Evolutionary conservation across 345 rosid species (phyloP).

Genomic region (Rhodomyrtus tomentosa): DNA sequence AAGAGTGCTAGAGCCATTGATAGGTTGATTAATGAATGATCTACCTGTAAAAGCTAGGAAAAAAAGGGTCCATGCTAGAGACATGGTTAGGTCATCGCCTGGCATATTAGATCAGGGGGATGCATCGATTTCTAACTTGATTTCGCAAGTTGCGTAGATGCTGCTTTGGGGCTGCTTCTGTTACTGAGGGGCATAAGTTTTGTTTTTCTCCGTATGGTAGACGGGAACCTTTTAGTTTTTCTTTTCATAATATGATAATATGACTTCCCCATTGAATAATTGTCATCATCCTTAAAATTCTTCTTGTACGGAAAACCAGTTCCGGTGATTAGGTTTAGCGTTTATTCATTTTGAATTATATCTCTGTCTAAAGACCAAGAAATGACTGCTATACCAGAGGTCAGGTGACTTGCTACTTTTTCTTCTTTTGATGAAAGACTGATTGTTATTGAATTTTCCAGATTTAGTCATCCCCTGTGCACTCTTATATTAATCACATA

Average conservation of each 20-base stretch:
- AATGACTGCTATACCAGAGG: background rate
- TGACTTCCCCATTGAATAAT: background rate
- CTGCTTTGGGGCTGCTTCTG: background rate
- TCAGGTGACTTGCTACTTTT: background rate
- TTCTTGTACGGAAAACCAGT: background rate
- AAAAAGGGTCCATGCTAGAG: background rate
- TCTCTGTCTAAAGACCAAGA: background rate
- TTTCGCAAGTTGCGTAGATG: background rate
- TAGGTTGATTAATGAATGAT: background rate
- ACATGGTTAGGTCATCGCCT: background rate
- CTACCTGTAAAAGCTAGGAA: background rate
- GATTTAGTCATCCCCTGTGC: background rate
- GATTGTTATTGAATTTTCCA: background rate
- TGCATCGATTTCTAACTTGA: background rate
- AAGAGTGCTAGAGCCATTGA: background rate
- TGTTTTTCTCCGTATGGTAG: background rate
- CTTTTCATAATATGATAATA: background rate
- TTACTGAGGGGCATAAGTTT: background rate
- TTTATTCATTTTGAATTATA: background rate
- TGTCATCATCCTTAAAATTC: background rate
- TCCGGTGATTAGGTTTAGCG: background rate
- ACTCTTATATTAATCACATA: background rate
- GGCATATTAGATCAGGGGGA: background rate
- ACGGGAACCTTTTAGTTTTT: background rate
- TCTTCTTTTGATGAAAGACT: background rate